phyloP scores from a whole-genome alignment of 73 alveolate genomes.

The Tetrahymena elliotti region DNA sequence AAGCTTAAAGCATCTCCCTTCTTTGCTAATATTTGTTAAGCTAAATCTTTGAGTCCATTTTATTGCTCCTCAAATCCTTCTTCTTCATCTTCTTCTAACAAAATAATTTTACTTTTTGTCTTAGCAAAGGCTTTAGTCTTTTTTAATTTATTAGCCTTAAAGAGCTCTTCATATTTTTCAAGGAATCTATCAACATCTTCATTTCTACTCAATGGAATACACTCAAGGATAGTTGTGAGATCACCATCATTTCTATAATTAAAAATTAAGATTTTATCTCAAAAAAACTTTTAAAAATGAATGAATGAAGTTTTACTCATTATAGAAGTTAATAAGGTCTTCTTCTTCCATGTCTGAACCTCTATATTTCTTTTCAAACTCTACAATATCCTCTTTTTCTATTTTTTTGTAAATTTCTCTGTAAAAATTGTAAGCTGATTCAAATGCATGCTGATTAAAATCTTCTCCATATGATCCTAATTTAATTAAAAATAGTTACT shows the following conservation, averaged over 20 bases:
- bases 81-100: background rate
- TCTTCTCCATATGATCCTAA: constrained; percentile 22
- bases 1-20: background rate
- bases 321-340: constrained; percentile 55
- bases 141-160: background rate
- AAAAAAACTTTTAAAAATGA: background rate
- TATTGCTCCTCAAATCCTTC: background rate
- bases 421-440: constrained; percentile 51
- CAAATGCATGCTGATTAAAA: constrained; percentile 25
- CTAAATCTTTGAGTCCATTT: background rate
- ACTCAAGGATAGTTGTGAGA: constrained; percentile 46
- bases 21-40: background rate
- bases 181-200: constrained; percentile 56
- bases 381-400: constrained; percentile 47
- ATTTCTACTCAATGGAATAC: constrained; percentile 48
- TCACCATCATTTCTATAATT: constrained; percentile 51
- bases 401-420: constrained; percentile 43
- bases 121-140: background rate
- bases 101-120: background rate
- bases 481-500: background rate
- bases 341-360: constrained; percentile 46
- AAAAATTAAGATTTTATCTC: background rate
- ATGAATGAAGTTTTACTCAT: constrained; percentile 2
- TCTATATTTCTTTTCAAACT: constrained; percentile 44
- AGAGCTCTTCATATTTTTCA: constrained; percentile 43